Percentiles rank a stretch among this genome's conserved stretches.
Evolutionary conservation across 2,329 filamentous ascomycete species (phyloP).

Genomic region (Onygenales sp.): DNA sequence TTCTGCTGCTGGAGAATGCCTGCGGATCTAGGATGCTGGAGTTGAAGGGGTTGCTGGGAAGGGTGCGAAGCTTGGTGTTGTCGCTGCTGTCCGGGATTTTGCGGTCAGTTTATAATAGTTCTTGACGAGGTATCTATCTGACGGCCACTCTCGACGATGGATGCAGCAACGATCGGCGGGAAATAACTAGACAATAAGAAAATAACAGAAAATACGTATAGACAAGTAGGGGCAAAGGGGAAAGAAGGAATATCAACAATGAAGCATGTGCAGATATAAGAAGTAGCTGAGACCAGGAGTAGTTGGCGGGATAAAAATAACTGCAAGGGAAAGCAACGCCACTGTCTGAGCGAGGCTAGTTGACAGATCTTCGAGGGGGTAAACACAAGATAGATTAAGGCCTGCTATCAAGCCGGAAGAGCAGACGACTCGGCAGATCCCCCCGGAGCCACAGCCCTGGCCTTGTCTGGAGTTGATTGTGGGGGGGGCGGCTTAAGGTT

Average conservation of each 20-base stretch:
- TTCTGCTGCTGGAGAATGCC: slow-evolving; percentile 21
- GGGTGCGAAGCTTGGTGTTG: slow-evolving; percentile 21
- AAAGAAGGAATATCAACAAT: not conserved
- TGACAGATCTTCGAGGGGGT: not conserved
- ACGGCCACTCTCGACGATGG: not conserved
- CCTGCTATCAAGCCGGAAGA: not conserved
- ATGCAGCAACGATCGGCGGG: not conserved
- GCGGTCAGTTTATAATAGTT: slow-evolving; percentile 5
- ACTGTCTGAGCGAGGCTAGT: not conserved
- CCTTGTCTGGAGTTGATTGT: not conserved
- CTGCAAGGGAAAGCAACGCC: not conserved
- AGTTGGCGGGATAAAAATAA: not conserved
- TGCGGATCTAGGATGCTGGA: slow-evolving; percentile 21
- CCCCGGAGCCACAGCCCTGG: not conserved
- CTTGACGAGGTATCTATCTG: not conserved
- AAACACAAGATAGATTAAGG: not conserved
- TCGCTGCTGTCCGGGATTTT: slow-evolving; percentile 20
- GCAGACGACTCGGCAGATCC: slow-evolving; percentile 1
- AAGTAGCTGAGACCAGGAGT: not conserved
- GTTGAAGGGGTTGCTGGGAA: slow-evolving; percentile 21
- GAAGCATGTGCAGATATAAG: not conserved
- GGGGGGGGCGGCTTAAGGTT: not conserved
- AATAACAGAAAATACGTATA: not conserved
- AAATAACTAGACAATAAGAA: not conserved
- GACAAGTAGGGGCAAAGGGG: not conserved